Evolutionary conservation across 768 basidiomycete genomes (phyloP), one percentile per base, ranked within the genome.

Genomic region (Mycena rosella): DNA sequence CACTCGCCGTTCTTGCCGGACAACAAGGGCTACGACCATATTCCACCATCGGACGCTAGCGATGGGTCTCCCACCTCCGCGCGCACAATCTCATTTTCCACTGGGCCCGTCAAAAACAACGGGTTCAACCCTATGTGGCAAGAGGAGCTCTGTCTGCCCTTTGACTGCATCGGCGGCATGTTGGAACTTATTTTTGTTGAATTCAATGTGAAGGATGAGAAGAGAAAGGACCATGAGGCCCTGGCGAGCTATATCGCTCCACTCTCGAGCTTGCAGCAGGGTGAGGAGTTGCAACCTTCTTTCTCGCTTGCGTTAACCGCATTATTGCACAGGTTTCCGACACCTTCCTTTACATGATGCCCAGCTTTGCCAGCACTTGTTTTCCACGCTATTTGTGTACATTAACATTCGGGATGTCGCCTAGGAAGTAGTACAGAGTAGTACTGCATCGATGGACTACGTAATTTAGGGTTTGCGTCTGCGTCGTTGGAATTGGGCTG

Each of bases 91-190:
- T 85, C 86, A 14, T 81, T 77, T 58, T 84, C 87, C 63, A 96
- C 96, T 17, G 78, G 79, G n/a, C 82, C 85, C 2, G 90, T 96
- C 64, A 91, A 91, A 78, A 91, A 93, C 76, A 97, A 96, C 74
- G 95, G 97, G 3, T 96, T 98, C 82, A 98, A 98, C 77, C 97
- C 97, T 0, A 82, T 89, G 6, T 98, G 96, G 94, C 87, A 96
- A 69, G 89, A 95, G 72, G 78, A 80, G 45, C 79, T 96, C 44
- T 79, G 83, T 27, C 78, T 96, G 15, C 89, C 91, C 13, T 96
- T 96, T 73, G 89, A 90, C 49, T 91, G 91, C 74, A 85, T 92
- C n/a, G 88, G 91, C 0, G 81, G 82, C 57, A 94, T 96, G 91
- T 83, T 83, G 72, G 95, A 96, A 62, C 83, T 98, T 44, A 86